Percentiles rank a stretch among this genome's conserved stretches.
phyloP scores from a whole-genome alignment of 169 alveolate genomes.

The Plasmodium cynomolgi region DNA sequence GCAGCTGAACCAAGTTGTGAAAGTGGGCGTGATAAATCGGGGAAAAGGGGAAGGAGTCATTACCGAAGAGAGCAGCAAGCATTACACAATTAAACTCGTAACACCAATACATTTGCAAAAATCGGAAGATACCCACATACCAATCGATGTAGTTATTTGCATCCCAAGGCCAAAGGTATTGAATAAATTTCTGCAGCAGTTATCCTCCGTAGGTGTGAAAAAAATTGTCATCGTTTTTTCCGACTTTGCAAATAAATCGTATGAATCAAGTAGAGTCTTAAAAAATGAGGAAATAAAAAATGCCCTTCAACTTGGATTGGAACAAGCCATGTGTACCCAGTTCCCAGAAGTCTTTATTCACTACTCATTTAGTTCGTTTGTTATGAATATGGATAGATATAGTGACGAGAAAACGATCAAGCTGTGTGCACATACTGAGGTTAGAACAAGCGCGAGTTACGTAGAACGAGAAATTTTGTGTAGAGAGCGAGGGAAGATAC shows the following conservation, averaged over 20 bases:
- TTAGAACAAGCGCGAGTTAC: background rate
- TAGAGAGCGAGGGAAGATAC: constrained; percentile 52
- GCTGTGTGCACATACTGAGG: constrained; percentile 71
- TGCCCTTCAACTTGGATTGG: constrained; percentile 71
- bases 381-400: constrained; percentile 57
- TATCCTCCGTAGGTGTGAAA: constrained; percentile 67
- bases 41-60: constrained; percentile 73
- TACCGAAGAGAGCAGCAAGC: constrained; percentile 9
- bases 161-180: constrained; percentile 69
- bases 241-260: constrained; percentile 49
- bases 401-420: constrained; percentile 39
- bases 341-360: constrained; percentile 57
- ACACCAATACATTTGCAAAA: constrained; percentile 58
- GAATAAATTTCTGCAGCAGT: constrained; percentile 42
- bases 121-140: constrained; percentile 14
- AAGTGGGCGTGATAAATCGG: constrained; percentile 63
- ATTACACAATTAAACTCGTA: constrained; percentile 37
- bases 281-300: constrained; percentile 69
- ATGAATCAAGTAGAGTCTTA: constrained; percentile 66
- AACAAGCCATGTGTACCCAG: constrained; percentile 74
- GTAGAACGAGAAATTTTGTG: constrained; percentile 16
- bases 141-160: constrained; percentile 62
- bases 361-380: constrained; percentile 66
- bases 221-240: constrained; percentile 69
- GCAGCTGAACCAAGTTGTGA: constrained; percentile 14